A percentile compares a stretch with the other conserved stretches of the same genome.
Evolutionary conservation across 352 stramenopile species (phyloP).

Genomic region (Globisporangium spinosum): DNA sequence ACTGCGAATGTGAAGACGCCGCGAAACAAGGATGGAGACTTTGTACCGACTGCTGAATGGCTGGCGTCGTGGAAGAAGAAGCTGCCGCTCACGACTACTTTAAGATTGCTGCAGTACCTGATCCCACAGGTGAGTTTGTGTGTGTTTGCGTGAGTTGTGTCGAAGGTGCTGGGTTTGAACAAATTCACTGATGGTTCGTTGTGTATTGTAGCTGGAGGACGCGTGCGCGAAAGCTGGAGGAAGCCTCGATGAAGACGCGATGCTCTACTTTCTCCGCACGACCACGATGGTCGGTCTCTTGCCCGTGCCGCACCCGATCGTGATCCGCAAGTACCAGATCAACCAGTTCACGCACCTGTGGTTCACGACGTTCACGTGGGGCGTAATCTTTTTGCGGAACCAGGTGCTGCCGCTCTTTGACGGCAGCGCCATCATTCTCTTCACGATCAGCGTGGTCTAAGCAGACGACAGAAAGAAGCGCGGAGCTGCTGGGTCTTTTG

Average conservation of each 20-base stretch:
- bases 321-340: constrained; percentile 98
- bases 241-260: constrained; percentile 93
- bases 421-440: constrained; percentile 94
- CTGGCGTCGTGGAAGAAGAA: constrained; percentile 93
- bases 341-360: constrained; percentile 98
- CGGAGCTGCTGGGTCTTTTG: not conserved
- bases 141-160: not conserved
- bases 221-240: constrained; percentile 75
- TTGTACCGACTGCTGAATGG: constrained; percentile 92
- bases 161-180: not conserved
- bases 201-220: constrained; percentile 48
- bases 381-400: constrained; percentile 98
- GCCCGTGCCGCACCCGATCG: constrained; percentile 96
- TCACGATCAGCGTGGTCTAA: constrained; percentile 89
- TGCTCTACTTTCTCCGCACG: constrained; percentile 95
- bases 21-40: constrained; percentile 49
- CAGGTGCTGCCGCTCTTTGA: constrained; percentile 96
- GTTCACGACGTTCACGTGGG: constrained; percentile 99
- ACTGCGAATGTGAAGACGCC: constrained; percentile 23
- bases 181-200: not conserved
- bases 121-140: constrained; percentile 73
- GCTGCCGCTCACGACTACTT: constrained; percentile 93
- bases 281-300: constrained; percentile 99
- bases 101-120: constrained; percentile 93
- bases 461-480: not conserved